Evolutionary conservation across 2,329 filamentous ascomycete species (phyloP).

Genomic region (Pseudogymnoascus sp.): DNA sequence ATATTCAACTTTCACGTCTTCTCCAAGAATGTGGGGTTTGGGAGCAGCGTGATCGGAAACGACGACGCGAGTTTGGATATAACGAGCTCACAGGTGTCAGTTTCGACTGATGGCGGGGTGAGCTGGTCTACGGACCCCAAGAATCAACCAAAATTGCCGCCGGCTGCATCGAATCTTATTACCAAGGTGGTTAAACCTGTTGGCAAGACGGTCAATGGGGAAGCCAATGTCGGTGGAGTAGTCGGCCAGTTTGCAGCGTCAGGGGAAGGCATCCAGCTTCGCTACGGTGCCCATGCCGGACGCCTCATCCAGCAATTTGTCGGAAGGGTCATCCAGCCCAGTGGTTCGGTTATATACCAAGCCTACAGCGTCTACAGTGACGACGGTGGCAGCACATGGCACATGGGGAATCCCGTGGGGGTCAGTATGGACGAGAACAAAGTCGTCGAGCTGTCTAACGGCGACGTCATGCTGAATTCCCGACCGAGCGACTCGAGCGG

Average conservation of each 20-base stretch:
- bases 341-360: not conserved
- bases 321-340: not conserved
- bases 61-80: not conserved
- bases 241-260: not conserved
- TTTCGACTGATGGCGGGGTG: not conserved
- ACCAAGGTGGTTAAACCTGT: not conserved
- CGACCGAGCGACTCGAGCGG: not conserved
- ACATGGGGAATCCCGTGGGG: not conserved
- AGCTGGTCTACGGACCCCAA: not conserved
- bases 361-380: constrained; percentile 3
- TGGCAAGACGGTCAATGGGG: not conserved
- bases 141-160: not conserved
- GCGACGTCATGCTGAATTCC: constrained; percentile 1
- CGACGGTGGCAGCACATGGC: not conserved
- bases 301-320: constrained; percentile 2
- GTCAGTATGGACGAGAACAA: constrained; percentile 1
- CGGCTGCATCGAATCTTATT: not conserved
- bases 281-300: not conserved
- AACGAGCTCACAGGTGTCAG: not conserved
- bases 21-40: not conserved
- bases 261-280: not conserved
- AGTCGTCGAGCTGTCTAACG: constrained; percentile 1
- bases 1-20: constrained; percentile 6
- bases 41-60: not conserved
- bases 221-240: not conserved